phyloP scores from a whole-genome alignment of 225 moss, liverwort and hornwort genomes.

The Thuidium tamariscinum region DNA sequence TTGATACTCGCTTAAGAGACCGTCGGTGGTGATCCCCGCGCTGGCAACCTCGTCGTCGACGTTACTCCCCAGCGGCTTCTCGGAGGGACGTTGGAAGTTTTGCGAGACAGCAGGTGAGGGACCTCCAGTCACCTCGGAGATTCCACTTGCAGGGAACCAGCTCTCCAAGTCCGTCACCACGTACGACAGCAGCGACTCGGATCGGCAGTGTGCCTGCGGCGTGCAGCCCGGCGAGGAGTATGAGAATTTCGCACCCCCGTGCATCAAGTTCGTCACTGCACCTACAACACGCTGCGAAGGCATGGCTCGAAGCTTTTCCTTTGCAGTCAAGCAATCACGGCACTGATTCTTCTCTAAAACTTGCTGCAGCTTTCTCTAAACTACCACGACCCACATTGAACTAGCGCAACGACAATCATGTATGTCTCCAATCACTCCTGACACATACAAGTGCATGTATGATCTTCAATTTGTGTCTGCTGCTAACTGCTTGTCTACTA shows the following conservation, averaged over 20 bases:
- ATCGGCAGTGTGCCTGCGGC: conserved; percentile 30
- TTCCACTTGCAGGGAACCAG: conserved; percentile 33
- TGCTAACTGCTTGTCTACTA: not conserved
- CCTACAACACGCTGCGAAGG: conserved; percentile 37
- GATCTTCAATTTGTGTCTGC: not conserved
- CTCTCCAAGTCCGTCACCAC: conserved; percentile 13
- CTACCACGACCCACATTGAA: not conserved
- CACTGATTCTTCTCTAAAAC: not conserved
- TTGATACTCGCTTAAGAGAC: conserved; percentile 44
- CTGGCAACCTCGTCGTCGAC: conserved; percentile 28
- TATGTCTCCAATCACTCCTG: not conserved
- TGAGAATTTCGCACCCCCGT: conserved; percentile 4
- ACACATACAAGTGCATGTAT: not conserved
- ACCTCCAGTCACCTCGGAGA: not conserved
- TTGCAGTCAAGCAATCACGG: not conserved
- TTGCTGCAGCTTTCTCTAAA: not conserved
- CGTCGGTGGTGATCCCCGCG: conserved; percentile 14
- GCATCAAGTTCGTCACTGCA: conserved; percentile 12
- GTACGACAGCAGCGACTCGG: conserved; percentile 11
- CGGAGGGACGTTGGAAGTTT: conserved; percentile 18
- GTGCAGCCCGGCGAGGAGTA: conserved; percentile 13
- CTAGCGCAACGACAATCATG: not conserved
- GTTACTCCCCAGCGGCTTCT: not conserved
- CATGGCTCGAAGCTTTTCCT: conserved; percentile 11
- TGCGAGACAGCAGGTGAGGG: conserved; percentile 4